phyloP scores from a whole-genome alignment of 2,329 filamentous ascomycete genomes.

The Nemania abortiva region DNA sequence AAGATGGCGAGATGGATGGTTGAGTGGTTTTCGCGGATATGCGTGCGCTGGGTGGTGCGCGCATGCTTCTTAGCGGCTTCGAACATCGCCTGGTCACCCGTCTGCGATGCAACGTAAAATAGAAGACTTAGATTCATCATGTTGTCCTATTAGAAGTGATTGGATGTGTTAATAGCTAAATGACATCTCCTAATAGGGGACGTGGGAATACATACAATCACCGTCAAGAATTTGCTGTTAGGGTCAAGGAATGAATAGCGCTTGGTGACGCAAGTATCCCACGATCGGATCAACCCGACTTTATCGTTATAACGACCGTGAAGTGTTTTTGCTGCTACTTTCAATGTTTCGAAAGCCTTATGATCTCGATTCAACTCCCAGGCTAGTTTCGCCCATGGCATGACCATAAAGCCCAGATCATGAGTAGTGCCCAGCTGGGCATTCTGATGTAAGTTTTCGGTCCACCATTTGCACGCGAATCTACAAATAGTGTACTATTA shows the following conservation, averaged over 20 bases:
- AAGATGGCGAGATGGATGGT: constrained; percentile 62
- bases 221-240: constrained; percentile 54
- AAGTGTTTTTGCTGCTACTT: constrained; percentile 54
- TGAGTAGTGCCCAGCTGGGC: constrained; percentile 54
- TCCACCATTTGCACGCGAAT: constrained; percentile 58
- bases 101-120: constrained; percentile 56
- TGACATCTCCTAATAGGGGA: neutral
- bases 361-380: constrained; percentile 57
- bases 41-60: constrained; percentile 53
- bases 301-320: constrained; percentile 53
- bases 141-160: constrained; percentile 49
- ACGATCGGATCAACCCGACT: constrained; percentile 56
- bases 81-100: constrained; percentile 49
- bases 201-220: constrained; percentile 53
- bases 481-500: constrained; percentile 11
- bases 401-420: constrained; percentile 60
- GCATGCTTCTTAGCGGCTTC: constrained; percentile 57
- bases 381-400: constrained; percentile 53
- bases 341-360: constrained; percentile 52
- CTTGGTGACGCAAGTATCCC: constrained; percentile 59
- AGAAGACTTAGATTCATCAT: constrained; percentile 59
- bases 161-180: neutral
- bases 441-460: constrained; percentile 53
- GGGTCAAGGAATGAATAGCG: constrained; percentile 54
- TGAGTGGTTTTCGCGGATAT: constrained; percentile 55